These are phyloP conservation scores for Exophiala bonariae DNA, from an alignment of 2,329 filamentous ascomycete genomes.

Conservation along the genomic window DNA sequence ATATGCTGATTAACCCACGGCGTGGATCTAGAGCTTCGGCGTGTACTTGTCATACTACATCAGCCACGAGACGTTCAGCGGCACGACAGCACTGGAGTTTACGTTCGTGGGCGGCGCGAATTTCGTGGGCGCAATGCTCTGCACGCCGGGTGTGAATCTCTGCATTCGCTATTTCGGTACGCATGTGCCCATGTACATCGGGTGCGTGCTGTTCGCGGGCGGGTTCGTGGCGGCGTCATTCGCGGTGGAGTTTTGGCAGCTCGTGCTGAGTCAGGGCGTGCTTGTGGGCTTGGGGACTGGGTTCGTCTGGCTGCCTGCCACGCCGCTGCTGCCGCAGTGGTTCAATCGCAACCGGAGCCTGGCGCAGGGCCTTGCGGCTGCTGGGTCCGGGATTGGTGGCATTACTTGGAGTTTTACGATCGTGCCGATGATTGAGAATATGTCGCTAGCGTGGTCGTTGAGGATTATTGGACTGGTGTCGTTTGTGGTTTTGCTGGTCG, in stretches of 20 bases:
- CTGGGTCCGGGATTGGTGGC: slow-evolving; percentile 33
- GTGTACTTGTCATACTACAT: slow-evolving; percentile 47
- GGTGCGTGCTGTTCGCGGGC: slow-evolving; percentile 23
- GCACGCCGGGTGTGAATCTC: slow-evolving; percentile 30
- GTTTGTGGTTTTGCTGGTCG: slow-evolving; percentile 28
- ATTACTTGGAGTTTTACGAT: slow-evolving; percentile 31
- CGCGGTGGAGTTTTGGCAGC: slow-evolving; percentile 27
- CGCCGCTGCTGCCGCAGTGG: slow-evolving; percentile 32
- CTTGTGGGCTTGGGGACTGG: slow-evolving; percentile 32
- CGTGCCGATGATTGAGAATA: slow-evolving; percentile 30
- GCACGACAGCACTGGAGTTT: slow-evolving; percentile 30
- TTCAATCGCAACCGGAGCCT: slow-evolving; percentile 34
- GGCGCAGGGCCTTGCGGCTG: slow-evolving; percentile 32
- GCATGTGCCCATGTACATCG: slow-evolving; percentile 28
- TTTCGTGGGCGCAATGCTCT: slow-evolving; percentile 30
- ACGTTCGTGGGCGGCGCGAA: slow-evolving; percentile 35
- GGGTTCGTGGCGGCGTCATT: slow-evolving; percentile 33
- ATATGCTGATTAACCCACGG: neutral
- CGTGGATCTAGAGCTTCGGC: slow-evolving; percentile 35
- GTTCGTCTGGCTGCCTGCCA: slow-evolving; percentile 28
- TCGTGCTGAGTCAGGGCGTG: slow-evolving; percentile 32
- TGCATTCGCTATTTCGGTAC: slow-evolving; percentile 26
- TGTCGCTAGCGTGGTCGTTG: slow-evolving; percentile 32
- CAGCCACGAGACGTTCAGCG: slow-evolving; percentile 30
- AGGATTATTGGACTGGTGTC: slow-evolving; percentile 32